Evolutionary conservation across 1,139 yeast species (phyloP).

Genomic region (Zhuliangozyma blackwelliae): DNA sequence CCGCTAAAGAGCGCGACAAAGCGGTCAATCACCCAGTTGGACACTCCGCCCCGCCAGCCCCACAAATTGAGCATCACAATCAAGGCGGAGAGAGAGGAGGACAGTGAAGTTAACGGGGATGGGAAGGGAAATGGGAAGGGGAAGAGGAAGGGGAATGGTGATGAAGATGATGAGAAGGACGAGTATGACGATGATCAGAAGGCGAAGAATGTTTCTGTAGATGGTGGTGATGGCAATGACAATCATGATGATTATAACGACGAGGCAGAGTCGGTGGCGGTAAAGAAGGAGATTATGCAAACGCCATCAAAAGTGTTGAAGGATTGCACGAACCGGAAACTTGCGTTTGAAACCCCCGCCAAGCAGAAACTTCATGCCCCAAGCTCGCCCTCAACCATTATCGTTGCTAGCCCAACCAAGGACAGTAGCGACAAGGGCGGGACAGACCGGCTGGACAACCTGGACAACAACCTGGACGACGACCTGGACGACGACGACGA

Average conservation of each 20-base stretch:
- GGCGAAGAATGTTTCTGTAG: background rate
- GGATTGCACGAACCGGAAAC: constrained; percentile 21
- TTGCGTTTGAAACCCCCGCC: constrained; percentile 22
- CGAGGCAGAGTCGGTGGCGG: background rate
- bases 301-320: constrained; percentile 31
- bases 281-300: constrained; percentile 13
- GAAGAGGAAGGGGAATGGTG: constrained; percentile 4
- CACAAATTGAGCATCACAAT: constrained; percentile 28
- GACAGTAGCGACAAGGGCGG: constrained; percentile 4
- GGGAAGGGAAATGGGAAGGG: background rate
- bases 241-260: constrained; percentile 1
- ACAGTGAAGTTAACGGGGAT: constrained; percentile 9
- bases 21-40: constrained; percentile 34
- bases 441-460: background rate
- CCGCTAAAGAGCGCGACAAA: constrained; percentile 24
- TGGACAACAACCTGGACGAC: no score
- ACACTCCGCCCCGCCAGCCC: constrained; percentile 41
- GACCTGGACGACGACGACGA: constrained; percentile 4
- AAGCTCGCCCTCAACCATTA: constrained; percentile 33
- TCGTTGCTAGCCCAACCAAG: constrained; percentile 21
- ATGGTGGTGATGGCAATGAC: constrained; percentile 2
- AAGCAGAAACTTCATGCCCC: constrained; percentile 16
- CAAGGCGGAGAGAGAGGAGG: constrained; percentile 15
- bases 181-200: background rate
- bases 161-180: constrained; percentile 8